These are phyloP conservation scores for Penicillium occitanis DNA, from an alignment of 2,329 filamentous ascomycete species.

Conservation along the genomic window DNA sequence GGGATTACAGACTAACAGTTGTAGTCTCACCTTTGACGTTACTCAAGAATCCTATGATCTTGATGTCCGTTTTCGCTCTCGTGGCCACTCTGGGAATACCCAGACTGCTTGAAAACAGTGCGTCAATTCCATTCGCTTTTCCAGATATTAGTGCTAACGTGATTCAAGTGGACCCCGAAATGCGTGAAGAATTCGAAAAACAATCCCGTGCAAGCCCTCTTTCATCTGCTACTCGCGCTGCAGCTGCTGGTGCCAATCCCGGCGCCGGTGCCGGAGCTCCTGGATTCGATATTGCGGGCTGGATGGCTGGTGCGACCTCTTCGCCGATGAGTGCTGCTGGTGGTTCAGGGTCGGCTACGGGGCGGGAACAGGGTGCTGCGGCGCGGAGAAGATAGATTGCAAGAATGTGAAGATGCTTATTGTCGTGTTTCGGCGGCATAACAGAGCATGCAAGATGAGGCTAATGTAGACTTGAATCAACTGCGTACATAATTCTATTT, in stretches of 20 bases:
- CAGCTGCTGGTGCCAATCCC: conserved; percentile 51
- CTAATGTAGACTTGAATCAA: not conserved
- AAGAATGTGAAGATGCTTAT: not conserved
- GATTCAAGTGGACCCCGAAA: conserved; percentile 86
- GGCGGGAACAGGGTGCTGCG: conserved; percentile 31
- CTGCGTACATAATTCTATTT: not conserved
- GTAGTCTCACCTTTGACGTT: conserved; percentile 76
- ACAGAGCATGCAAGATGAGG: not conserved
- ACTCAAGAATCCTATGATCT: conserved; percentile 93
- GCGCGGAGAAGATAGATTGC: conserved; percentile 32
- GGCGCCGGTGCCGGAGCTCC: conserved; percentile 51
- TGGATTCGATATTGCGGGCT: conserved; percentile 64
- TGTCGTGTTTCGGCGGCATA: not conserved
- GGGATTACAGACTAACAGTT: not conserved
- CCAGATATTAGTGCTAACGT: conserved; percentile 14
- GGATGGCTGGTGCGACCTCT: conserved; percentile 60
- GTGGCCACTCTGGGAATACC: conserved; percentile 88
- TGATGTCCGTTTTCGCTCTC: conserved; percentile 82
- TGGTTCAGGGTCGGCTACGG: conserved; percentile 26
- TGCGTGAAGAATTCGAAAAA: conserved; percentile 87
- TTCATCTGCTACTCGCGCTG: conserved; percentile 57
- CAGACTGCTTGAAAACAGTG: conserved; percentile 93
- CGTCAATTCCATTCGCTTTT: conserved; percentile 39
- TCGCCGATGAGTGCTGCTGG: conserved; percentile 27
- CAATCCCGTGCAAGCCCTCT: conserved; percentile 76